phyloP scores from a whole-genome alignment of 371 early-diverging fungal genomes.

The Rhizopus delemar region DNA sequence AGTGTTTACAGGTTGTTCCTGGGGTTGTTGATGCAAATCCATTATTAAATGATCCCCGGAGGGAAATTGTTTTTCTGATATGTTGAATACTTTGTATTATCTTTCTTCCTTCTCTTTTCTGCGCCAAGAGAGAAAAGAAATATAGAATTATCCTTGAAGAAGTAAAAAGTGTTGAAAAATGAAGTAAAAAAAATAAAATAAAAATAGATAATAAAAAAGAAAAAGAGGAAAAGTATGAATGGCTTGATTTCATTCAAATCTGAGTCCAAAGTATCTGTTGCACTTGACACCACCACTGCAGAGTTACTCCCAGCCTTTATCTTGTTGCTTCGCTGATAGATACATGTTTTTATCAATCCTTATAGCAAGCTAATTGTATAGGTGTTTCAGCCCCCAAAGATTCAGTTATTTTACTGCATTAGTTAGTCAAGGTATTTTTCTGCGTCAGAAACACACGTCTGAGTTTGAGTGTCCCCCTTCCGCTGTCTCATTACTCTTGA shows the following conservation, averaged over 20 bases:
- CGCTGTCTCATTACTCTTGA: too few relatives aligned
- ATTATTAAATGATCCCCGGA: neutral
- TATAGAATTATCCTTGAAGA: neutral
- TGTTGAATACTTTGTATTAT: neutral
- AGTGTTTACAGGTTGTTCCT: neutral
- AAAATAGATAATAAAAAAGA: neutral
- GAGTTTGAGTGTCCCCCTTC: too few relatives aligned
- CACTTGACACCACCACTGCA: neutral
- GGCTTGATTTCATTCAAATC: neutral
- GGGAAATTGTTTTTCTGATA: neutral
- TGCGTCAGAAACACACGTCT: too few relatives aligned
- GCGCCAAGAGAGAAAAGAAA: neutral
- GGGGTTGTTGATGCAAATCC: neutral
- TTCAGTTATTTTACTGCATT: too few relatives aligned
- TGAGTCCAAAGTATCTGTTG: neutral
- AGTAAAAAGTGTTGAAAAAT: neutral
- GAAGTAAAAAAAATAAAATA: neutral
- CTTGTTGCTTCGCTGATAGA: too few relatives aligned
- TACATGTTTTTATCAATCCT: too few relatives aligned
- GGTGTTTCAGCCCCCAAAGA: too few relatives aligned
- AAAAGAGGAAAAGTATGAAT: neutral
- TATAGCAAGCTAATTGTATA: too few relatives aligned
- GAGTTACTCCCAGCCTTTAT: neutral
- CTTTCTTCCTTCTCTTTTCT: neutral
- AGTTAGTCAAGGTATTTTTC: too few relatives aligned